Conservation (phyloP, 352 stramenopile genomes). For the Elongisporangium undulatum region DNA sequence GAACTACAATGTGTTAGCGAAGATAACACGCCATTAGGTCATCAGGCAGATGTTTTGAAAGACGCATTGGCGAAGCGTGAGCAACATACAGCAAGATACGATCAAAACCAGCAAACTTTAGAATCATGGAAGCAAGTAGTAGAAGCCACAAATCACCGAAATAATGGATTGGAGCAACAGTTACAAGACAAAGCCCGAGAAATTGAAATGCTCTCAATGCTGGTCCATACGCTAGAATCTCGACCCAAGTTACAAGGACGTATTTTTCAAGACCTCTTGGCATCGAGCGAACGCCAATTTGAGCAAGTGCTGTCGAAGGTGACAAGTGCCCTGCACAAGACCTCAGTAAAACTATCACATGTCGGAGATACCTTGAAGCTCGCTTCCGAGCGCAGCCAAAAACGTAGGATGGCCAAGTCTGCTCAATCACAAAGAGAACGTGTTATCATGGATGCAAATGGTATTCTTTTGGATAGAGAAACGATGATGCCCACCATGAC, state of each 20-base stretch:
- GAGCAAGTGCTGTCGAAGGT: constrained; percentile 22
- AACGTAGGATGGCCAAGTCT: neutral
- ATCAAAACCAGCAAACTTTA: constrained; percentile 3
- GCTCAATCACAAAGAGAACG: neutral
- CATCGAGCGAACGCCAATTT: constrained; percentile 23
- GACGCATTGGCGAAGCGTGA: constrained; percentile 4
- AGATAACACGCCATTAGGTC: neutral
- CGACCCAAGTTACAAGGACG: constrained; percentile 31
- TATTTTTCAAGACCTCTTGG: constrained; percentile 37
- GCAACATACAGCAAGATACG: constrained; percentile 5
- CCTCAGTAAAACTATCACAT: constrained; percentile 5
- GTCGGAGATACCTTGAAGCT: neutral
- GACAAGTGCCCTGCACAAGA: constrained; percentile 11
- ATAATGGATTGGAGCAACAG: constrained; percentile 9
- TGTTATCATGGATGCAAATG: neutral
- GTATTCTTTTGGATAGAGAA: neutral
- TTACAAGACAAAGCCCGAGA: constrained; percentile 1
- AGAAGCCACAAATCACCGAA: constrained; percentile 11
- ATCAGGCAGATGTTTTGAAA: neutral
- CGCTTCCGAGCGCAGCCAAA: constrained; percentile 2
- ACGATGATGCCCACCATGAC: neutral
- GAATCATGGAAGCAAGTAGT: constrained; percentile 1
- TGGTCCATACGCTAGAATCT: constrained; percentile 42
- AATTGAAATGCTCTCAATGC: constrained; percentile 7
- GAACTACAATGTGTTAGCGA: neutral